Percentiles rank a stretch among this genome's conserved stretches.
Evolutionary conservation across 805 yeast genomes (phyloP).

Genomic region (Ogataea allantospora): DNA sequence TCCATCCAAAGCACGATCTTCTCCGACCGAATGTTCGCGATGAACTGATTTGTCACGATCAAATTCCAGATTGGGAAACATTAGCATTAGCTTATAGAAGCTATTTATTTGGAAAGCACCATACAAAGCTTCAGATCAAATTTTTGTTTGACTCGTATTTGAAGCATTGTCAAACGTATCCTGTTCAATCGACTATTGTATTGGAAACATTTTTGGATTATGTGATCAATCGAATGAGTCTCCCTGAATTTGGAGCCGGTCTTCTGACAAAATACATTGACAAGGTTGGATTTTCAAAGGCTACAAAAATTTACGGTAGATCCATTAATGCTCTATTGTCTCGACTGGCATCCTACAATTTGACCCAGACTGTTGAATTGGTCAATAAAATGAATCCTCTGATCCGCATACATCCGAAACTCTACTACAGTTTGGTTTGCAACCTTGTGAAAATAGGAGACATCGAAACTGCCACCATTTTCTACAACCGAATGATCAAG

Average conservation of each 20-base stretch:
- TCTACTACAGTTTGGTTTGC: constrained; percentile 18
- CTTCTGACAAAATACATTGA: constrained; percentile 7
- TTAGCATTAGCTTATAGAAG: constrained; percentile 10
- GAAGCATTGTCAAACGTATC: not conserved
- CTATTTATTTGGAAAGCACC: constrained; percentile 5
- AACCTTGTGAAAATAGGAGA: constrained; percentile 21
- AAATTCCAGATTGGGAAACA: constrained; percentile 8
- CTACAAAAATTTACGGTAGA: constrained; percentile 8
- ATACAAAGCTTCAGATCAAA: constrained; percentile 12
- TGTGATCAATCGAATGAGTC: constrained; percentile 3
- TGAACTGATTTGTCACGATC: constrained; percentile 10
- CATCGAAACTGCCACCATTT: constrained; percentile 16
- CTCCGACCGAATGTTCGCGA: constrained; percentile 18
- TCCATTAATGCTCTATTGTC: constrained; percentile 11
- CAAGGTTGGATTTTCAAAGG: not conserved
- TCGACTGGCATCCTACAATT: constrained; percentile 14
- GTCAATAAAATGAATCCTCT: constrained; percentile 2
- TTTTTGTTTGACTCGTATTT: constrained; percentile 11
- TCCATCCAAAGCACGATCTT: constrained; percentile 11
- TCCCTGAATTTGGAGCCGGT: constrained; percentile 14
- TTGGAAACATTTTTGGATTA: constrained; percentile 22
- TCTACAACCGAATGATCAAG: constrained; percentile 15
- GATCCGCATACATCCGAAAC: constrained; percentile 9
- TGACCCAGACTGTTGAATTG: constrained; percentile 13
- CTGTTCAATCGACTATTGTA: constrained; percentile 6